Percentiles rank a stretch among this genome's conserved stretches.
These are phyloP conservation scores for Tieghemiomyces parasiticus DNA, from an alignment of 192 early-diverging fungal species.

Conservation along the genomic window DNA sequence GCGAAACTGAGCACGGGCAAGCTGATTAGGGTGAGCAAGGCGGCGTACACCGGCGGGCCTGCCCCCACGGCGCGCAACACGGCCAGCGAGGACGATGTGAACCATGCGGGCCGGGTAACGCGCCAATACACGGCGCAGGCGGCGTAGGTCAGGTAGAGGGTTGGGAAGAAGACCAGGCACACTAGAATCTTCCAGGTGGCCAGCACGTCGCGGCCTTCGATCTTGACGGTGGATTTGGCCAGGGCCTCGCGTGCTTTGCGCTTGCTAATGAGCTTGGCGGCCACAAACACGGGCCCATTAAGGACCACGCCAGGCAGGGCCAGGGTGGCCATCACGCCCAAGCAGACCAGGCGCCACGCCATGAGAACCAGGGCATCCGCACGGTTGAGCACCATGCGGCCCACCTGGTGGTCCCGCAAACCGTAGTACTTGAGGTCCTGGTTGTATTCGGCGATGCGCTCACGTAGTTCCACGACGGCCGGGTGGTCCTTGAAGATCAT, in stretches of 20 bases:
- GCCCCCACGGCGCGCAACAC: conserved; percentile 13
- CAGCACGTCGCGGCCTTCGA: conserved; percentile 87
- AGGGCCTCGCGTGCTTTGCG: conserved; percentile 52
- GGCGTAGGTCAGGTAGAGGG: conserved; percentile 55
- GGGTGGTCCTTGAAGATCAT: conserved; percentile 66
- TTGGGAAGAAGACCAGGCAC: conserved; percentile 54
- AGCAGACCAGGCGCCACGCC: conserved; percentile 46
- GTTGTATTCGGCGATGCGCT: conserved; percentile 73
- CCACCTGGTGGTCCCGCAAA: conserved; percentile 91
- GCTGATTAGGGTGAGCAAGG: conserved; percentile 24
- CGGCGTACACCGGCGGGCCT: conserved; percentile 16
- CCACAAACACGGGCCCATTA: conserved; percentile 28
- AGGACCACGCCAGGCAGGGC: conserved; percentile 71
- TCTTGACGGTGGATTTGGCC: conserved; percentile 83
- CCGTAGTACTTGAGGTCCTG: conserved; percentile 82
- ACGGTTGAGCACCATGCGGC: conserved; percentile 54
- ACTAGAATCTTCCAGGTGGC: conserved; percentile 91
- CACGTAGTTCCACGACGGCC: conserved; percentile 59
- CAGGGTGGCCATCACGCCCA: conserved; percentile 56
- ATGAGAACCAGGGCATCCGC: conserved; percentile 48
- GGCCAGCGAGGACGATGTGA: conserved; percentile 10
- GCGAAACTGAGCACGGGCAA: conserved; percentile 57
- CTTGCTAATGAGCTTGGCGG: conserved; percentile 25
- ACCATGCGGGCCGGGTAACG: conserved; percentile 20
- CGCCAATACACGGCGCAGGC: conserved; percentile 34